A percentile compares a stretch with the other conserved stretches of the same genome.
These are phyloP conservation scores for Aspergillus nanangensis DNA, from an alignment of 495 filamentous ascomycete species.

Conservation along the genomic window DNA sequence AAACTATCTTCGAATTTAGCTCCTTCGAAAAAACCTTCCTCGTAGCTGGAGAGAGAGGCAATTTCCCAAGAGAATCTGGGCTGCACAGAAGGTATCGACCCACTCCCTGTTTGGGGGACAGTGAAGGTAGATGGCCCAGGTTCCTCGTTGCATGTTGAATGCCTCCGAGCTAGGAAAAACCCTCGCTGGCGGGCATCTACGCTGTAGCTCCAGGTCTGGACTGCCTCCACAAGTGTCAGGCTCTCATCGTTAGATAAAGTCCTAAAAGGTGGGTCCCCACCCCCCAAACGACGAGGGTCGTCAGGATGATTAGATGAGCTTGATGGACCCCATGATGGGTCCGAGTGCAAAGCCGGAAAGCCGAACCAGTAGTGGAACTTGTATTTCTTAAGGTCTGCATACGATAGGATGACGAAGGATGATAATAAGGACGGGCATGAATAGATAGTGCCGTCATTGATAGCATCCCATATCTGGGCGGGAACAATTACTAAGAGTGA, in stretches of 20 bases:
- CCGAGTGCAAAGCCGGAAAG: constrained; percentile 87
- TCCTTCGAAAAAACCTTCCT: constrained; percentile 80
- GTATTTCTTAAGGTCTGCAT: constrained; percentile 94
- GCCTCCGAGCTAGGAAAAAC: constrained; percentile 85
- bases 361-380: constrained; percentile 93
- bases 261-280: constrained; percentile 22
- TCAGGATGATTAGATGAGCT: constrained; percentile 6
- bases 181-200: constrained; percentile 80
- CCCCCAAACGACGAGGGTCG: neutral
- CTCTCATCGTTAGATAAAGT: constrained; percentile 62
- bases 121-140: no score
- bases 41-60: constrained; percentile 69
- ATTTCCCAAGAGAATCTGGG: constrained; percentile 81
- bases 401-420: constrained; percentile 85
- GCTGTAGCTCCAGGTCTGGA: constrained; percentile 81
- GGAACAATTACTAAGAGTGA: neutral
- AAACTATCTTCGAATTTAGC: constrained; percentile 65
- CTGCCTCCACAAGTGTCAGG: constrained; percentile 65
- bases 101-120: no score
- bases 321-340: constrained; percentile 66
- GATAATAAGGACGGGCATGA: constrained; percentile 86
- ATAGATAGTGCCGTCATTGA: constrained; percentile 92
- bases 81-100: no score
- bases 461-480: constrained; percentile 88
- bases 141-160: constrained; percentile 23